Conservation (phyloP, 257 asterid genomes). For the Forsythia suspensa region DNA sequence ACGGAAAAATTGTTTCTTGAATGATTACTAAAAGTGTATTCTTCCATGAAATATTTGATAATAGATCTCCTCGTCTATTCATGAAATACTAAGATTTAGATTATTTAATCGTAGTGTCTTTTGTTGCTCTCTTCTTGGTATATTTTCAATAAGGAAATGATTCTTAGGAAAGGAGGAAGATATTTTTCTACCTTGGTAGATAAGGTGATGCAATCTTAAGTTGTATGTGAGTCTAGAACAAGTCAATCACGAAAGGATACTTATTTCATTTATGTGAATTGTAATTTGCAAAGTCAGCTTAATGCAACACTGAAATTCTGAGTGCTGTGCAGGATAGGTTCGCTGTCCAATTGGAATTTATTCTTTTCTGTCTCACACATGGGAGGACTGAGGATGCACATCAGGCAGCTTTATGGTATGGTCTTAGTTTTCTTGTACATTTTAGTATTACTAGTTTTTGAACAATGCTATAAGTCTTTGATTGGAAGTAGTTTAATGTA, state of each 20-base stretch:
- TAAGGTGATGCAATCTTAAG: not conserved
- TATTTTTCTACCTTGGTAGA: not conserved
- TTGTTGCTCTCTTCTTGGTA: not conserved
- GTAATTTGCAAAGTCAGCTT: not conserved
- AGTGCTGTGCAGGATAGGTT: conserved; percentile 55
- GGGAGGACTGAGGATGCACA: conserved; percentile 53
- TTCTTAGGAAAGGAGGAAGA: not conserved
- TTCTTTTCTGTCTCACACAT: conserved; percentile 50
- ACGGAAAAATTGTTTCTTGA: not conserved
- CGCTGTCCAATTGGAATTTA: conserved; percentile 63
- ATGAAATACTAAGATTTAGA: conserved; percentile 4
- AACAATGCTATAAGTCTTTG: not conserved
- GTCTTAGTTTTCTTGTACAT: conserved; percentile 12
- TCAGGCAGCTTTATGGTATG: conserved; percentile 59
- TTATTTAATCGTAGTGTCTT: not conserved
- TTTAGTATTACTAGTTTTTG: conserved; percentile 8
- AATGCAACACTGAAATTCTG: conserved; percentile 16
- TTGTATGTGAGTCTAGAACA: conserved; percentile 8
- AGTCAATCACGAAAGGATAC: not conserved
- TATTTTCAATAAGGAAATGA: not conserved
- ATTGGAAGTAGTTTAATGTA: not conserved
- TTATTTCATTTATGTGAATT: not conserved
- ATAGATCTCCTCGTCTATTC: conserved; percentile 4
- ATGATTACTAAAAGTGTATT: conserved; percentile 7
- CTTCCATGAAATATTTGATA: conserved; percentile 12